Evolutionary conservation across 805 yeast species (phyloP).

Genomic region (Candida silvicultrix): DNA sequence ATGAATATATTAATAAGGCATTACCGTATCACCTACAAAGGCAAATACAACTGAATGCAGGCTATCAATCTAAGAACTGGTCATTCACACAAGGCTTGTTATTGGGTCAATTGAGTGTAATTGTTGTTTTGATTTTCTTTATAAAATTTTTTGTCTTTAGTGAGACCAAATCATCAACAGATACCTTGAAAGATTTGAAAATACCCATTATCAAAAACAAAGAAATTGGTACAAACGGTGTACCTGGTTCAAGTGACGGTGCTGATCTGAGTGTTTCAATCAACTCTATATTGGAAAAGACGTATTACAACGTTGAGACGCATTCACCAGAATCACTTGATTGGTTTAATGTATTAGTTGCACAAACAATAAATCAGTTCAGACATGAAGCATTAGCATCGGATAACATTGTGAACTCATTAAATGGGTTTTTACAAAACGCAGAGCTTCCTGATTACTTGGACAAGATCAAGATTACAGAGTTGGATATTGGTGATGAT

Average conservation of each 20-base stretch:
- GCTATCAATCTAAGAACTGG: conserved; percentile 32
- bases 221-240: conserved; percentile 6
- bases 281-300: conserved; percentile 70
- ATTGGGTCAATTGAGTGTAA: conserved; percentile 68
- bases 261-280: conserved; percentile 18
- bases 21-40: conserved; percentile 30
- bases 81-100: conserved; percentile 75
- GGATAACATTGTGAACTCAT: conserved; percentile 76
- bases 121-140: conserved; percentile 54
- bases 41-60: conserved; percentile 21
- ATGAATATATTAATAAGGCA: conserved; percentile 29
- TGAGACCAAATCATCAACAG: conserved; percentile 37
- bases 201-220: conserved; percentile 18
- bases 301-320: conserved; percentile 83
- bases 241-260: conserved; percentile 9
- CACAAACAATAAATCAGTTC: conserved; percentile 82
- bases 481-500: conserved; percentile 89
- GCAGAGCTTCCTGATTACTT: conserved; percentile 74
- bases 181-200: conserved; percentile 19
- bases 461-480: conserved; percentile 73
- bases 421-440: conserved; percentile 55
- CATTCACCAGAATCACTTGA: conserved; percentile 90
- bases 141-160: conserved; percentile 74
- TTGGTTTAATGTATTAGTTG: conserved; percentile 94
- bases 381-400: conserved; percentile 83